These are phyloP conservation scores for Fraxinus xanthoxyloides DNA, from an alignment of 305 asterid genomes.

Conservation along the genomic window DNA sequence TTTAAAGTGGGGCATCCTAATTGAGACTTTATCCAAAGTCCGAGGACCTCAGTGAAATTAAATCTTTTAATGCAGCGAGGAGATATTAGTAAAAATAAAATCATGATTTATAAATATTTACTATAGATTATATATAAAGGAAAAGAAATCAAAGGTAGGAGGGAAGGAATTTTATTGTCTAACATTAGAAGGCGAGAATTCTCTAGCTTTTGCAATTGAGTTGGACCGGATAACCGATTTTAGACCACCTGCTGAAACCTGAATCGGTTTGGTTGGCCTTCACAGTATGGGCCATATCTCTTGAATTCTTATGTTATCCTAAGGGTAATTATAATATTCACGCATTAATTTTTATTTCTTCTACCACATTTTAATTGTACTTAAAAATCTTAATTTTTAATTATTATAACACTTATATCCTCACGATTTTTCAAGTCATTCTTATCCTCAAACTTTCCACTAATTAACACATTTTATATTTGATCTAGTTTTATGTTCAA, in stretches of 20 bases:
- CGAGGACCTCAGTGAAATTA: not conserved
- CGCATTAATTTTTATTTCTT: too few relatives aligned
- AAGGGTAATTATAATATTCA: too few relatives aligned
- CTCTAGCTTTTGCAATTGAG: not conserved
- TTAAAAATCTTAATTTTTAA: too few relatives aligned
- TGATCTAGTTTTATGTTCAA: too few relatives aligned
- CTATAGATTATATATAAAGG: not conserved
- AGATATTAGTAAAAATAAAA: not conserved
- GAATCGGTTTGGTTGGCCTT: not conserved
- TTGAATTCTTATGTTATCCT: not conserved
- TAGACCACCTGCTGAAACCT: not conserved
- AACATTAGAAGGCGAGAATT: not conserved
- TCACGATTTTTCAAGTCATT: too few relatives aligned
- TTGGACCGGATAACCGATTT: not conserved
- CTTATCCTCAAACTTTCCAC: too few relatives aligned
- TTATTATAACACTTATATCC: too few relatives aligned
- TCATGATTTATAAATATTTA: not conserved
- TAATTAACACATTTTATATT: too few relatives aligned
- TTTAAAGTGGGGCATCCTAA: not conserved
- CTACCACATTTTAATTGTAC: too few relatives aligned
- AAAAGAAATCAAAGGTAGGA: not conserved
- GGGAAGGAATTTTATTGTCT: not conserved
- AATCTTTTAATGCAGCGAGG: not conserved
- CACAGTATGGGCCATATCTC: not conserved
- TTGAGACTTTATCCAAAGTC: not conserved